Evolutionary conservation across 2,329 filamentous ascomycete species (phyloP).

Genomic region (Xylariaceae sp.): DNA sequence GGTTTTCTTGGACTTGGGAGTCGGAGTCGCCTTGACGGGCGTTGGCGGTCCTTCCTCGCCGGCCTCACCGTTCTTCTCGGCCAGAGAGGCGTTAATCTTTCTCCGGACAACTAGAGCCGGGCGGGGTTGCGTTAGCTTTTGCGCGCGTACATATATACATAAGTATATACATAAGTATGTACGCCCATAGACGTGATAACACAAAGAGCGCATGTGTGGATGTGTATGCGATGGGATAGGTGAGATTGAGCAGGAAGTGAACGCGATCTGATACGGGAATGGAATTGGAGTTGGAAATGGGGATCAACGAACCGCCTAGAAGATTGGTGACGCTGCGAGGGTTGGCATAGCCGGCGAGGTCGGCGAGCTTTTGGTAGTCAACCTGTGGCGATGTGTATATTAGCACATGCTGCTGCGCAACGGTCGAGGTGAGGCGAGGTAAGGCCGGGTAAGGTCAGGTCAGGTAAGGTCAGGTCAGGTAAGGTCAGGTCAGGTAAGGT

Average conservation of each 20-base stretch:
- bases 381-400: conserved; percentile 16
- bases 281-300: background rate
- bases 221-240: background rate
- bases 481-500: too few relatives aligned
- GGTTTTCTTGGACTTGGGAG: conserved; percentile 10
- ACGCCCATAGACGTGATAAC: background rate
- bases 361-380: conserved; percentile 24
- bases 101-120: conserved; percentile 14
- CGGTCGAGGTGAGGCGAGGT: background rate
- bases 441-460: background rate
- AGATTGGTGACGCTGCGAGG: conserved; percentile 16
- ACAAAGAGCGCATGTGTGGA: background rate
- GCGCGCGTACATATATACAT: background rate
- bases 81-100: conserved; percentile 4
- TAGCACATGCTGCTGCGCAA: conserved; percentile 1
- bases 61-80: background rate
- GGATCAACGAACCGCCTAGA: conserved; percentile 4
- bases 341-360: conserved; percentile 25
- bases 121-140: background rate
- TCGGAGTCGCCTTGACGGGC: conserved; percentile 1
- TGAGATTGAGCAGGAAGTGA: too few relatives aligned
- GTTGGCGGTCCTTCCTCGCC: conserved; percentile 5
- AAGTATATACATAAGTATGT: background rate
- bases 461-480: too few relatives aligned
- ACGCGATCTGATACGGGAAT: background rate